Base-by-base conservation (phyloP, 768 basidiomycete genomes). In the Trametes maxima region DNA sequence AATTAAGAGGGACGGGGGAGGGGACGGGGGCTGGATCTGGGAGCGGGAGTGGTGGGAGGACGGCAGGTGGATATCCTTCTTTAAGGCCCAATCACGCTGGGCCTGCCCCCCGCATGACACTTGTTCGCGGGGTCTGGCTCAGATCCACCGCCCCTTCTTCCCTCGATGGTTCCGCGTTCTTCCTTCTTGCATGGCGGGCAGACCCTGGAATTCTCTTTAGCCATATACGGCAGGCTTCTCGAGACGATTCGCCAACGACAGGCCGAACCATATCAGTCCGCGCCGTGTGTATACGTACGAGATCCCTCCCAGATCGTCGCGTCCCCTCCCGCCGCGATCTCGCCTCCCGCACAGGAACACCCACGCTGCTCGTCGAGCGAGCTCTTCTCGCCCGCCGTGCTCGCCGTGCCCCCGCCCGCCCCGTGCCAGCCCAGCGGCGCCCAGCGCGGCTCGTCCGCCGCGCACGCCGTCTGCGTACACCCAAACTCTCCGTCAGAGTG, bases 221-320 rank as follows among this genome's bases (percentile, higher is more conserved):
- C 62, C 57, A 25, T 59, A 54, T 54, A n/a, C 1, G 46, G 62
- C 7, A 21, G 36, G 16, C 62, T 63, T 63, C 62, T 49, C 33
- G 3, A 21, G 8, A 17, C 14, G 62, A 63, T 63, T 47, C 56
- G 39, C 35, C 33, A 19, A 10, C 3, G 24, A 46, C 54, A 46
- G 50, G 37, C 39, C 25, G 35, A 17, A 47, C 56, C 24, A 48
- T 36, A 16, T 40, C 14, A 37, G 55, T 6, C 37, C 40, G 24
- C 58, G 42, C 44, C 28, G 47, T 42, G 16, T 13, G 44, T 25
- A 60, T 43, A 60, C 59, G 59, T 60, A 52, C 51, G 59, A 60
- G 51, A 40, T 53, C 52, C 37, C 33, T 24, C 45, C 36, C 50
- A 59, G 58, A 51, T 46, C 58, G 22, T 36, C 49, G 10, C 13